phyloP scores from a whole-genome alignment of 352 stramenopile species.

The Halophytophthora batemanensis region DNA sequence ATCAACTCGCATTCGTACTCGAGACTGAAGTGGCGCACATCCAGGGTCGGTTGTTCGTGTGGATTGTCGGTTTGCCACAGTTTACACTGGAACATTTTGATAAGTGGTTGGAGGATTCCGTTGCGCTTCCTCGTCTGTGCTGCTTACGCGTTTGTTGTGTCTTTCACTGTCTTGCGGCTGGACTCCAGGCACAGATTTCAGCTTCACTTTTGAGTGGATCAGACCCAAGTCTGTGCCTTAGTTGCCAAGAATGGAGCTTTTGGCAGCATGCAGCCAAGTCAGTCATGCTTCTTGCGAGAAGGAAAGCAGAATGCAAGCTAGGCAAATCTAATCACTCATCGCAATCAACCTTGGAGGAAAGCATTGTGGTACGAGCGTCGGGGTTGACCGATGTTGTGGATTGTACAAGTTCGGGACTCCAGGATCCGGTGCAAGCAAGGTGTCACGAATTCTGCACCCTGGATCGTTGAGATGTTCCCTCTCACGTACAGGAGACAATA shows the following conservation, averaged over 20 bases:
- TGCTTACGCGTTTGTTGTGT: background rate
- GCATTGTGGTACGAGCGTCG: too few relatives aligned
- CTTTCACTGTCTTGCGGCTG: background rate
- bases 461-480: background rate
- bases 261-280: too few relatives aligned
- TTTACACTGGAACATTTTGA: constrained; percentile 17
- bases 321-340: too few relatives aligned
- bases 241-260: too few relatives aligned
- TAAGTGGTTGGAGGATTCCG: background rate
- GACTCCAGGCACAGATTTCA: constrained; percentile 11
- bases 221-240: too few relatives aligned
- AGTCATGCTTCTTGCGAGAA: too few relatives aligned
- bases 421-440: too few relatives aligned
- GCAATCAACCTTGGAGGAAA: too few relatives aligned
- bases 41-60: constrained; percentile 18
- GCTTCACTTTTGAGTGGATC: constrained; percentile 15
- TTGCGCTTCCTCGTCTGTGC: background rate
- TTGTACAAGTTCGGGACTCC: too few relatives aligned
- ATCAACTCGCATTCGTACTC: constrained; percentile 22
- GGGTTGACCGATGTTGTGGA: too few relatives aligned
- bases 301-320: too few relatives aligned
- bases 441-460: too few relatives aligned
- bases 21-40: constrained; percentile 21
- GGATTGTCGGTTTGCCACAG: constrained; percentile 22
- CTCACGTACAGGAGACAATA: background rate